Evolutionary conservation across 257 asterid species (phyloP).

Genomic region (Jaltomata sinuosa): DNA sequence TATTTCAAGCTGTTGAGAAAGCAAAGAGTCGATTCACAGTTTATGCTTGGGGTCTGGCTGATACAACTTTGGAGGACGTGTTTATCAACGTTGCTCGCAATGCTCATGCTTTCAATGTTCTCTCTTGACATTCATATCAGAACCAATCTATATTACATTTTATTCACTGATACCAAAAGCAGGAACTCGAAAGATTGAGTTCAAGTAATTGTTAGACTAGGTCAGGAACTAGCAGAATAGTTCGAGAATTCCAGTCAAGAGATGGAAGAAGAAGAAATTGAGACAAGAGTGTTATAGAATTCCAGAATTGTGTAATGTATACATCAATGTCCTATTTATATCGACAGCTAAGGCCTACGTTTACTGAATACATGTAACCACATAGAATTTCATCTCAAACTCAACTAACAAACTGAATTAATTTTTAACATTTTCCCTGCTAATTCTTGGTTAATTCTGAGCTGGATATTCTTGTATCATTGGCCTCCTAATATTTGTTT

Average conservation of each 20-base stretch:
- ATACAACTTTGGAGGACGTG: slow-evolving; percentile 88
- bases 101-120: slow-evolving; percentile 52
- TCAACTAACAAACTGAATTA: neutral
- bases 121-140: slow-evolving; percentile 29
- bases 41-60: slow-evolving; percentile 94
- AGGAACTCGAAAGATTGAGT: neutral
- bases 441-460: too few relatives aligned
- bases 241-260: neutral
- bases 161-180: too few relatives aligned
- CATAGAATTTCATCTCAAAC: neutral
- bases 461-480: too few relatives aligned
- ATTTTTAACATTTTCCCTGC: neutral
- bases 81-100: slow-evolving; percentile 86
- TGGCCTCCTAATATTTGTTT: too few relatives aligned
- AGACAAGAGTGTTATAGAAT: neutral
- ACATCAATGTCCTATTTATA: neutral
- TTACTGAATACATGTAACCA: neutral
- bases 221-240: neutral
- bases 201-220: neutral
- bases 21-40: slow-evolving; percentile 79
- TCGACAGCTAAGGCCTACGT: neutral
- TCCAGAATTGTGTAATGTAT: neutral
- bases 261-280: neutral
- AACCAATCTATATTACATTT: neutral
- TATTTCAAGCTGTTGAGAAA: slow-evolving; percentile 71